Evolutionary conservation across 2,329 filamentous ascomycete genomes (phyloP).

Genomic region (Fusarium sp.): DNA sequence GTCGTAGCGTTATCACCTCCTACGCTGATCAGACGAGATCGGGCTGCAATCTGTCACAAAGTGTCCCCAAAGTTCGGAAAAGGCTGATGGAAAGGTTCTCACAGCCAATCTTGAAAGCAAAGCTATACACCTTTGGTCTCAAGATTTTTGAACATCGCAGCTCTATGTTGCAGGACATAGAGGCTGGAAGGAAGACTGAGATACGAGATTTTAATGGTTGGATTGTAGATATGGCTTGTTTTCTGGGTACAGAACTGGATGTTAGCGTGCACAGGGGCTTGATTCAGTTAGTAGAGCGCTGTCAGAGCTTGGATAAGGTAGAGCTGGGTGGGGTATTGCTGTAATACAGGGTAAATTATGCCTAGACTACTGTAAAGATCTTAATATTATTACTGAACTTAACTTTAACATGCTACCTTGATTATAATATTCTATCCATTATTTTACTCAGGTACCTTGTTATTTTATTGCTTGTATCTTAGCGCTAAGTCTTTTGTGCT

Average conservation of each 20-base stretch:
- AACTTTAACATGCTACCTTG: fast-evolving
- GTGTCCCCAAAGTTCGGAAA: not conserved
- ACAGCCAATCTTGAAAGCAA: not conserved
- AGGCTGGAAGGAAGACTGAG: not conserved
- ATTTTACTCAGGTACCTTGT: not conserved
- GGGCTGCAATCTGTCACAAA: fast-evolving
- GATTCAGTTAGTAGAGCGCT: not conserved
- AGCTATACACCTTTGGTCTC: not conserved
- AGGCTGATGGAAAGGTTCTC: not conserved
- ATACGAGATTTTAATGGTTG: constrained; percentile 2
- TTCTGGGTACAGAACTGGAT: not conserved
- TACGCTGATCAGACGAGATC: not conserved
- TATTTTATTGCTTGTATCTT: fast-evolving
- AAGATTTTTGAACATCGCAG: constrained; percentile 7
- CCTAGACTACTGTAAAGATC: fast-evolving
- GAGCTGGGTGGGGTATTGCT: not conserved
- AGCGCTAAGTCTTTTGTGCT: fast-evolving
- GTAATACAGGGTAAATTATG: not conserved
- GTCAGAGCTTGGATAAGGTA: not conserved
- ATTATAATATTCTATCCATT: not conserved
- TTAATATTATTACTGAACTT: not conserved
- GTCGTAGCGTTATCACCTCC: not conserved
- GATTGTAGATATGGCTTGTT: not conserved
- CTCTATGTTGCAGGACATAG: constrained; percentile 2
- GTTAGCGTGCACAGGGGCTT: not conserved